These are phyloP conservation scores for Erodium maritimum DNA, from an alignment of 345 rosid species.

Conservation along the genomic window DNA sequence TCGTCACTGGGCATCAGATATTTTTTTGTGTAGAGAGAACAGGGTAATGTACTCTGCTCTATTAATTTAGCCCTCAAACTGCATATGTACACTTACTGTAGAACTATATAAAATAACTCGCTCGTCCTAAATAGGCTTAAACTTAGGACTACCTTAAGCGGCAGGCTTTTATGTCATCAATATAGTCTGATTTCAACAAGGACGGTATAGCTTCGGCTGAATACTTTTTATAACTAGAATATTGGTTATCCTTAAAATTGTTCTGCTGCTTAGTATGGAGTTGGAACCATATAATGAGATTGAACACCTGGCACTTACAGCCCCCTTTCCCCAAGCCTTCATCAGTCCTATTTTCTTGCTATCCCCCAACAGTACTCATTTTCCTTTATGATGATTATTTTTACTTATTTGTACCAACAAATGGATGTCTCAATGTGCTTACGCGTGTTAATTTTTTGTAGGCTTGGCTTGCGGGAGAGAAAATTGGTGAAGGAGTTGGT, in stretches of 20 bases:
- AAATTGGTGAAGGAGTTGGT: slow-evolving; percentile 72
- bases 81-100: not conserved
- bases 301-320: not conserved
- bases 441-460: slow-evolving; percentile 15
- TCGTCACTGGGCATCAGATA: too few relatives aligned
- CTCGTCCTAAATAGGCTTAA: too few relatives aligned
- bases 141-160: too few relatives aligned
- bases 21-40: not conserved
- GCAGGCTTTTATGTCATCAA: too few relatives aligned
- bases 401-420: not conserved
- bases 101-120: not conserved
- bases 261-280: not conserved
- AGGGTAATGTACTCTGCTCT: not conserved
- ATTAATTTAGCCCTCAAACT: not conserved
- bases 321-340: not conserved
- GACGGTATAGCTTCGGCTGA: too few relatives aligned
- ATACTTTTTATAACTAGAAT: not conserved
- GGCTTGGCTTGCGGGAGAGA: slow-evolving; percentile 84
- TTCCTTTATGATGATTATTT: not conserved
- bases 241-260: not conserved
- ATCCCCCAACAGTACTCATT: too few relatives aligned
- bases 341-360: not conserved
- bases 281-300: not conserved
- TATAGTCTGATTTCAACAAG: too few relatives aligned
- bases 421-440: not conserved